phyloP scores from a whole-genome alignment of 805 yeast species.

The Zygotorulaspora sp. region DNA sequence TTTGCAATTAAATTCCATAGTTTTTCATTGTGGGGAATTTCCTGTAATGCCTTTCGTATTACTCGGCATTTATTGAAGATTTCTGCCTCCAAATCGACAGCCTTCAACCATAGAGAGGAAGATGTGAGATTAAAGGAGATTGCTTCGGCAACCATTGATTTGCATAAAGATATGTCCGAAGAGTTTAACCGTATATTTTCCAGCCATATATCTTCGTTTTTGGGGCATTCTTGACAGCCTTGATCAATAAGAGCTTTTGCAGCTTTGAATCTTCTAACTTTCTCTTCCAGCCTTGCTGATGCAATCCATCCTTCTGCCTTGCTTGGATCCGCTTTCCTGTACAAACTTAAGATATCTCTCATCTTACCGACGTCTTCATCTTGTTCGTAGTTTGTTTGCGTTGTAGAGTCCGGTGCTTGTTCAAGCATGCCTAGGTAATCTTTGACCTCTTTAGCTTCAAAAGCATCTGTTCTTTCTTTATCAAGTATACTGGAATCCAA shows the following conservation, averaged over 20 bases:
- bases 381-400: slow-evolving; percentile 21
- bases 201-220: slow-evolving; percentile 73
- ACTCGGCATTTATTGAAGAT: slow-evolving; percentile 48
- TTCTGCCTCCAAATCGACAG: slow-evolving; percentile 62
- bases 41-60: slow-evolving; percentile 67
- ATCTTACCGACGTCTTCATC: slow-evolving; percentile 57
- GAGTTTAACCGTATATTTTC: slow-evolving; percentile 64
- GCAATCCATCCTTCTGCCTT: slow-evolving; percentile 83
- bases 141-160: slow-evolving; percentile 60
- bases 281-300: slow-evolving; percentile 72
- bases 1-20: slow-evolving; percentile 70
- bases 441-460: slow-evolving; percentile 29
- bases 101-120: slow-evolving; percentile 67
- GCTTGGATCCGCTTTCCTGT: slow-evolving; percentile 66
- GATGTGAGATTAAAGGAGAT: slow-evolving; percentile 53
- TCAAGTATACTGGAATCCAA: slow-evolving; percentile 40
- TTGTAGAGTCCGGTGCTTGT: slow-evolving; percentile 2
- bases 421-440: slow-evolving; percentile 42
- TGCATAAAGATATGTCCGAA: slow-evolving; percentile 43
- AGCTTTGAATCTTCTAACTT: slow-evolving; percentile 46
- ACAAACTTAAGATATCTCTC: slow-evolving; percentile 57
- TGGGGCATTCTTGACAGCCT: slow-evolving; percentile 69
- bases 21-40: slow-evolving; percentile 48
- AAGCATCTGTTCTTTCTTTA: slow-evolving; percentile 10
- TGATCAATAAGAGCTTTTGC: slow-evolving; percentile 64